Evolutionary conservation across 2,329 filamentous ascomycete genomes (phyloP), one percentile per base, ranked within the genome.

Genomic region (Magnaporthiopsis incrustans): DNA sequence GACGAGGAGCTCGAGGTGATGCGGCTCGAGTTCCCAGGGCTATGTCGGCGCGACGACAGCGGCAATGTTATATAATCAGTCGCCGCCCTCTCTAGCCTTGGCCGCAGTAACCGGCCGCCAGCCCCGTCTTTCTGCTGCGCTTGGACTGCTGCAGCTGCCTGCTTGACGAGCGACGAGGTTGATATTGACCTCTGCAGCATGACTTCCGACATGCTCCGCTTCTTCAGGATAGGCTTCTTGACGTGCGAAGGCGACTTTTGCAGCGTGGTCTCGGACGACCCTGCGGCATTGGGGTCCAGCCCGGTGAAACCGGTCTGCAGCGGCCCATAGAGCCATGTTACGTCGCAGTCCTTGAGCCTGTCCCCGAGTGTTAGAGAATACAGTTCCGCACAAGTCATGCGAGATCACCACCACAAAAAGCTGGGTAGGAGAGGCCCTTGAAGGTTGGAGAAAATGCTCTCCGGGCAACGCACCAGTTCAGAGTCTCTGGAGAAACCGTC

Each of bases 261-360:
- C 69, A 84, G 82, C 33, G 82, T 84, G 67, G 79, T 82, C 62
- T 68, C 71, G 30, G 66, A 69, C 15, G 73, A 67, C 67, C 78
- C 77, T 3, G 76, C 75, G 7, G 78, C 71, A 70, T 30, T 59
- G n/a, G 61, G 30, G 44, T 85, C 80, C 15, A 85, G 73, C 32
- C 81, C 84, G 64, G 81, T 84, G 4, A 81, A 79, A 27, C 89
- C 88, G 1, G 89, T 89, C 74, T 97, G 94, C 61, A 97, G 77
- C 15, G 95, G 95, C 0, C 95, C 95, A 72, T 98, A 99, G 1
- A 99, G 81, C 95, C 94, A 99, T 59, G 94, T 97, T 38, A 97
- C 92, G 75, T 99, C 94, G 74, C 90, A 95, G 71, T 98, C 95
- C 75, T 98, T 99, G 66, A 97, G 82, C 93, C 92, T 97, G 71